Percentiles rank a stretch among this genome's conserved stretches.
Conservation (phyloP, 306 rosid species). For the Cotoneaster glaucophyllus region DNA sequence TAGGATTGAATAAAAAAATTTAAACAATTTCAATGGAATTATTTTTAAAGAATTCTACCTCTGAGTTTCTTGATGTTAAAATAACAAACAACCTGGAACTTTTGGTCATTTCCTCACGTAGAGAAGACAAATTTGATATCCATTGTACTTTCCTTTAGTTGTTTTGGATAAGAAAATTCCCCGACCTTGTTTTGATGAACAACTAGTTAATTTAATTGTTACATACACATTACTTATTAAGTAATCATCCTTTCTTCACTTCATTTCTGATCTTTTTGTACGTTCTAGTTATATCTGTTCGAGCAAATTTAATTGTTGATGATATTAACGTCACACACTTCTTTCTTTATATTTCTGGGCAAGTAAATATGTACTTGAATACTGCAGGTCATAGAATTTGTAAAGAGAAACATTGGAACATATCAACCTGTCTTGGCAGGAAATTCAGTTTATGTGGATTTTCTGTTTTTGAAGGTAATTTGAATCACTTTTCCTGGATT, state of each 20-base stretch:
- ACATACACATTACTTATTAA: background rate
- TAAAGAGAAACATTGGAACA: conserved; percentile 50
- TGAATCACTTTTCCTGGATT: background rate
- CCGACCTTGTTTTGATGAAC: background rate
- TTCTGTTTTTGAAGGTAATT: conserved; percentile 72
- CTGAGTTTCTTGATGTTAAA: background rate
- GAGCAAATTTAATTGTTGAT: background rate
- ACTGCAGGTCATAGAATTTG: conserved; percentile 85
- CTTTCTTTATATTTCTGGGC: background rate
- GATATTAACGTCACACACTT: background rate
- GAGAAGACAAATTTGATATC: background rate
- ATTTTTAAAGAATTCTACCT: background rate
- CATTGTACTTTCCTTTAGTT: background rate
- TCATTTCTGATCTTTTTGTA: background rate
- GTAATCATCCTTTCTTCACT: background rate
- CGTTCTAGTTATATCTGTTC: background rate
- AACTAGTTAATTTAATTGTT: background rate
- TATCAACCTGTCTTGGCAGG: conserved; percentile 79
- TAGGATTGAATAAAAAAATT: background rate
- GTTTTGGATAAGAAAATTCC: background rate
- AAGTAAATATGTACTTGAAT: background rate
- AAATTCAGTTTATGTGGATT: conserved; percentile 81
- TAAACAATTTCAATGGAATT: background rate
- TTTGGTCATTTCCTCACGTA: background rate
- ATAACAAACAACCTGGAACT: background rate